Percentiles rank a stretch among this genome's conserved stretches.
Evolutionary conservation across 768 basidiomycete genomes (phyloP).

Genomic region (Termitomyces sp.): DNA sequence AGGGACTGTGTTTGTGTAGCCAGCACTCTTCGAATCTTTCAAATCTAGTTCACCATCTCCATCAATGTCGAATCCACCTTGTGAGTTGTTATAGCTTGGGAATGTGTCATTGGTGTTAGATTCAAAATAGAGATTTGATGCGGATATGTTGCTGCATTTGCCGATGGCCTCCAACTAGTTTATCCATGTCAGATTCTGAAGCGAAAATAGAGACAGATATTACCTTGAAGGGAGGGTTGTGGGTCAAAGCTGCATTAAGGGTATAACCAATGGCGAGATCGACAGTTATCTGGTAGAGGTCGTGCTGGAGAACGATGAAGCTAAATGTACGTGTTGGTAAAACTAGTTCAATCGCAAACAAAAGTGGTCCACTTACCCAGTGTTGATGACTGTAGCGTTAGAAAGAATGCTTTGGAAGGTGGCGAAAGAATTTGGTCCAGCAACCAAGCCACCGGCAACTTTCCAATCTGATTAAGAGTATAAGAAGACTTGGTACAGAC

Average conservation of each 20-base stretch:
- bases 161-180: constrained; percentile 69
- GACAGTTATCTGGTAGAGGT: constrained; percentile 79
- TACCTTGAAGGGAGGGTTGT: constrained; percentile 63
- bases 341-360: neutral
- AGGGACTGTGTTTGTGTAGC: constrained; percentile 9
- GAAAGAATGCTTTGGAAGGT: constrained; percentile 72
- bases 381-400: constrained; percentile 55
- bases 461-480: constrained; percentile 63
- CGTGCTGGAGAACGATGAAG: constrained; percentile 89
- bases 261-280: constrained; percentile 89
- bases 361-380: constrained; percentile 41
- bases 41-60: constrained; percentile 33
- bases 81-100: constrained; percentile 42
- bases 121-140: constrained; percentile 77
- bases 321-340: constrained; percentile 24
- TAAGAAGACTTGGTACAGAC: neutral
- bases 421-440: constrained; percentile 57
- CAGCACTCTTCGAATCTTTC: neutral
- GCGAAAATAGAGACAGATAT: constrained; percentile 10
- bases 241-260: constrained; percentile 66
- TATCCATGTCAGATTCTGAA: neutral
- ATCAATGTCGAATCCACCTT: constrained; percentile 30
- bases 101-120: constrained; percentile 69
- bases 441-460: constrained; percentile 72
- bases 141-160: constrained; percentile 60